Base-by-base conservation (phyloP, 2,329 filamentous ascomycete genomes). In the Fusarium burgessii region DNA sequence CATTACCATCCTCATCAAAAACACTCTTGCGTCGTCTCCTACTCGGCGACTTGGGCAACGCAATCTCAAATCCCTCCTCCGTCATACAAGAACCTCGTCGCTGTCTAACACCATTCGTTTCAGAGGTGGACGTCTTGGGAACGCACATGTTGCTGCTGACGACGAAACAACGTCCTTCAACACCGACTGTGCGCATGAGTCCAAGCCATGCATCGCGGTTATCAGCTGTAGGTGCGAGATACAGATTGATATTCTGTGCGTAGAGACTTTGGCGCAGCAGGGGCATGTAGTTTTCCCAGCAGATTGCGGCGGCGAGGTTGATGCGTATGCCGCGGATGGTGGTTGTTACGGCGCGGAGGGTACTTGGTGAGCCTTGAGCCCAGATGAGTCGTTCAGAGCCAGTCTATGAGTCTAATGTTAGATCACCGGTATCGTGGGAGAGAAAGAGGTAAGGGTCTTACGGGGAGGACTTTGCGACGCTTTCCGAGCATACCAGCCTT, bases 221-320 rank as follows among this genome's bases (percentile, higher is more conserved):
- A 82, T 98, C 95, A 3, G 95, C 95, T 1, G 95, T 98, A 0
- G 95, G 95, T 0, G 95, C 94, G 4, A 98, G 88, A 81, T 95
- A 98, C 15, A 98, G 83, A 79, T 97, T 97, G 76, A 98, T 90
- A 77, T 97, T 97, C 80, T 98, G 95, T 5, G 89, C 87, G 80
- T 98, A 98, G 40, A 98, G 85, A 18, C 90, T 87, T 78, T 97
- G 92, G 20, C 95, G 89, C 11, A 98, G 85, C 20, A 98, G 84
- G 0, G 95, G 95, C 94, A 97, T 98, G 82, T 95, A 97, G 80
- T 93, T 97, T 80, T 98, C 95, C 95, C 95, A 98, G 84, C 95
- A 97, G 72, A 98, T 97, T 6, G 94, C 95, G 6, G 92, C 90
- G 0, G 92, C 95, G 65, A 98, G 87, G 61, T 93, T 95, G 66